Evolutionary conservation across 169 alveolate species (phyloP), one percentile per base, ranked within the genome.

Genomic region (Cryptosporidium viatorum): DNA sequence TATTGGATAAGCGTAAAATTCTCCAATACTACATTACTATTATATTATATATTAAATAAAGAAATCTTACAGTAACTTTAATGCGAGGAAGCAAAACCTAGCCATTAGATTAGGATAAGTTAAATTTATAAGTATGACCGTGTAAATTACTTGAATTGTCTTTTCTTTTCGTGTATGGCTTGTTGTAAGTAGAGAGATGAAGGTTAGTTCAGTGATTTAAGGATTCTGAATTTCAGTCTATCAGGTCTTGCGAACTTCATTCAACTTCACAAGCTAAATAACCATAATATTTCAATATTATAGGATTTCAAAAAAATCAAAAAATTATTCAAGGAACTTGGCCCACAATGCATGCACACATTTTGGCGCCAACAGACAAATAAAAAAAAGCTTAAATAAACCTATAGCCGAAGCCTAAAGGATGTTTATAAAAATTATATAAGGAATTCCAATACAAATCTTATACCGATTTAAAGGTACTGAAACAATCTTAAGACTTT

Each of bases 371-470:
- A 48, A 48, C n/a, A n/a, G 0, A 0, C 7, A 2, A 48, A 0
- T 3, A 14, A 18, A 3, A 48, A 14, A 48, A 48, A 12, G 7
- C 55, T 6, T 14, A 48, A 41, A 41, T 0, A 14, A 41, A 8
- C 48, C 48, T 41, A 41, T 10, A 18, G 21, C 21, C 5, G 14
- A 1, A 14, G 7, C 7, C 55, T 48, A 48, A 14, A 48, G 55
- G 21, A 48, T 48, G 55, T 55, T 55, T 7, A 55, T 55, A 55
- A 23, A 55, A 1, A 26, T 6, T 55, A 12, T 9, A 26, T 55
- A 31, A 65, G 87, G 80, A 41, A 58, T 33, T 59, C 87, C 87
- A 16, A 80, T 55, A 80, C 67, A 41, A 16, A 45, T 31, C 31
- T 62, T 80, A 23, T 43, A 43, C 21, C 1, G 14, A 33, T 69